A percentile compares a stretch with the other conserved stretches of the same genome.
These are phyloP conservation scores for Leishmania amazonensis DNA, from an alignment of 208 protist genomes.

Conservation along the genomic window DNA sequence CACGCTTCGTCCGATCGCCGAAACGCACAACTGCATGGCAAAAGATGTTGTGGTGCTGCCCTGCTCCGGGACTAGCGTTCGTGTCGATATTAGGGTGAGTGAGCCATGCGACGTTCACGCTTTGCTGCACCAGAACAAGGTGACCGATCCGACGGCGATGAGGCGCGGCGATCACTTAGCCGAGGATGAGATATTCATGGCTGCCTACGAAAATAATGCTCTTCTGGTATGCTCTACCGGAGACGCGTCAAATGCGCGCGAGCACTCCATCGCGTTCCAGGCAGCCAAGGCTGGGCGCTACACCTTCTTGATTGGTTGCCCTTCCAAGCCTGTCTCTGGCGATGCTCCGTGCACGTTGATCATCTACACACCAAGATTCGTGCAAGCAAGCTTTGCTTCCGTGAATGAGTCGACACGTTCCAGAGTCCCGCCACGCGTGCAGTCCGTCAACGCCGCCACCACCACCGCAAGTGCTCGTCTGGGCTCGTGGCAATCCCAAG, in stretches of 20 bases:
- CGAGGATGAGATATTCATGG: conserved; percentile 60
- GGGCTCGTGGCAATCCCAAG: conserved; percentile 17
- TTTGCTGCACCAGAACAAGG: conserved; percentile 70
- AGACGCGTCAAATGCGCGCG: conserved; percentile 68
- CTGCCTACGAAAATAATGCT: conserved; percentile 51
- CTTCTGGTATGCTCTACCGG: conserved; percentile 46
- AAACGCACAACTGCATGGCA: conserved; percentile 40
- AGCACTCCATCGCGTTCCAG: conserved; percentile 65
- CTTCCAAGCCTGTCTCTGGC: conserved; percentile 43
- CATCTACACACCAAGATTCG: conserved; percentile 57
- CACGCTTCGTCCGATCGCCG: conserved; percentile 51
- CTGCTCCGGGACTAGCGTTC: conserved; percentile 23
- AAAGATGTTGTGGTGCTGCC: conserved; percentile 42
- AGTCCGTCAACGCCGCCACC: conserved; percentile 17
- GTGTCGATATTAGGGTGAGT: conserved; percentile 64
- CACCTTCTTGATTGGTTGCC: conserved; percentile 44
- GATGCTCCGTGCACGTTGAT: conserved; percentile 53
- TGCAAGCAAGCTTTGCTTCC: conserved; percentile 54
- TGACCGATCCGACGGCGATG: conserved; percentile 25
- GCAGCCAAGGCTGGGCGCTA: conserved; percentile 43
- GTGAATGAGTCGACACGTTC: conserved; percentile 33
- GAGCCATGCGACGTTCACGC: conserved; percentile 63
- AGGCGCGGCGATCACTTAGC: conserved; percentile 56
- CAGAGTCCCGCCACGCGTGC: conserved; percentile 35
- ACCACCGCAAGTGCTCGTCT: conserved; percentile 16